phyloP scores from a whole-genome alignment of 257 asterid species.

The Eustoma russellianum region DNA sequence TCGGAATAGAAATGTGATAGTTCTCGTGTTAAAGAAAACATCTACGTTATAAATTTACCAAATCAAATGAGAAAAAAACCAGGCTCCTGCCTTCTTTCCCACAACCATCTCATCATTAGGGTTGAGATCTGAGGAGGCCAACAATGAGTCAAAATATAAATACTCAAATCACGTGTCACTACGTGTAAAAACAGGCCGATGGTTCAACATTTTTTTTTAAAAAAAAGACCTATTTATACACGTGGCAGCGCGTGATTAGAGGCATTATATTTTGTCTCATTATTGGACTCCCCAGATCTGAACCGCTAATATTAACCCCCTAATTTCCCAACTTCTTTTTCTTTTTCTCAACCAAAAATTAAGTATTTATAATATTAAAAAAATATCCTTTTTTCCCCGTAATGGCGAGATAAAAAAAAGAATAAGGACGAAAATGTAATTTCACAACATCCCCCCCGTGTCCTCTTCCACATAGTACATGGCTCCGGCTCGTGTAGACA shows the following conservation, averaged over 20 bases:
- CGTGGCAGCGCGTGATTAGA: too few relatives aligned
- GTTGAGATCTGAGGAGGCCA: too few relatives aligned
- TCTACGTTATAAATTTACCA: neutral
- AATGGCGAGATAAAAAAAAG: neutral
- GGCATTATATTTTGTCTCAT: too few relatives aligned
- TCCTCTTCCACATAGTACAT: constrained; percentile 7
- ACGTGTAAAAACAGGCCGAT: too few relatives aligned
- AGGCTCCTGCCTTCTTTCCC: neutral
- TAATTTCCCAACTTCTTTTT: constrained; percentile 6
- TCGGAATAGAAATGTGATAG: neutral
- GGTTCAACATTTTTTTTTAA: too few relatives aligned
- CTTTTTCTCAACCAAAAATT: neutral
- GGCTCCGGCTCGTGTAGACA: constrained; percentile 1
- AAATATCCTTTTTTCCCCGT: neutral
- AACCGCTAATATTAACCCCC: too few relatives aligned
- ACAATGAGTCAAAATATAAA: too few relatives aligned
- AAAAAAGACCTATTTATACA: too few relatives aligned
- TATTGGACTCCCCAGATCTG: too few relatives aligned
- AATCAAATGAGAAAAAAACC: neutral
- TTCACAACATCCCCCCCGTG: constrained; percentile 2
- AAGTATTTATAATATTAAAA: too few relatives aligned
- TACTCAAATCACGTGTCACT: too few relatives aligned
- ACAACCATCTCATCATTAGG: neutral
- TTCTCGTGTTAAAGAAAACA: neutral
- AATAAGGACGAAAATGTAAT: constrained; percentile 10